Percentiles rank a stretch among this genome's conserved stretches.
phyloP scores from a whole-genome alignment of 805 yeast species.

The Kodamaea kakaduensis region DNA sequence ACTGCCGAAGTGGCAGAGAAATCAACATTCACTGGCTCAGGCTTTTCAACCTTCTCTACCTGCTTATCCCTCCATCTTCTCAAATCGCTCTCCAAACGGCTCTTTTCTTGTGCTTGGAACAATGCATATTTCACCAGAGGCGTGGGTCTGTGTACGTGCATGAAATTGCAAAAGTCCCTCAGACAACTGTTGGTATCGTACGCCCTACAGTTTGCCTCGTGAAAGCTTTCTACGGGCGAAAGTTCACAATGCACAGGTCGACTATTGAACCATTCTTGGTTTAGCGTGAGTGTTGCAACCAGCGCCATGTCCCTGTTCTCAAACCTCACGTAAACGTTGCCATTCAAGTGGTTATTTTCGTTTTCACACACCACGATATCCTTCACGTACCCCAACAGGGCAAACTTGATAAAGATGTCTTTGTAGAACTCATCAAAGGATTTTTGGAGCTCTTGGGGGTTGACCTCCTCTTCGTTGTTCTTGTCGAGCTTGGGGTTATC shows the following conservation, averaged over 20 bases:
- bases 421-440: conserved; percentile 61
- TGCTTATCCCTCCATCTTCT: conserved; percentile 7
- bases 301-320: conserved; percentile 52
- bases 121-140: conserved; percentile 40
- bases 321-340: conserved; percentile 77
- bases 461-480: conserved; percentile 28
- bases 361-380: conserved; percentile 78
- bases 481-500: conserved; percentile 52
- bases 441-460: conserved; percentile 36
- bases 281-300: conserved; percentile 56
- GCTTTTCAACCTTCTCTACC: background rate
- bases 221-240: conserved; percentile 66
- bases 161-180: conserved; percentile 83
- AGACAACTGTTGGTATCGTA: conserved; percentile 61
- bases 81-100: conserved; percentile 17
- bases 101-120: conserved; percentile 34
- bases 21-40: background rate
- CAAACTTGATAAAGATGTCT: conserved; percentile 67
- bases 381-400: conserved; percentile 47
- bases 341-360: conserved; percentile 74
- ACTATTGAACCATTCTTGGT: conserved; percentile 76
- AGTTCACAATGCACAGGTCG: conserved; percentile 77
- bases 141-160: conserved; percentile 67
- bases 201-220: conserved; percentile 72
- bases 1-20: conserved; percentile 16